These are phyloP conservation scores for Ceratocystiopsis brevicomis DNA, from an alignment of 2,329 filamentous ascomycete genomes.

Conservation along the genomic window DNA sequence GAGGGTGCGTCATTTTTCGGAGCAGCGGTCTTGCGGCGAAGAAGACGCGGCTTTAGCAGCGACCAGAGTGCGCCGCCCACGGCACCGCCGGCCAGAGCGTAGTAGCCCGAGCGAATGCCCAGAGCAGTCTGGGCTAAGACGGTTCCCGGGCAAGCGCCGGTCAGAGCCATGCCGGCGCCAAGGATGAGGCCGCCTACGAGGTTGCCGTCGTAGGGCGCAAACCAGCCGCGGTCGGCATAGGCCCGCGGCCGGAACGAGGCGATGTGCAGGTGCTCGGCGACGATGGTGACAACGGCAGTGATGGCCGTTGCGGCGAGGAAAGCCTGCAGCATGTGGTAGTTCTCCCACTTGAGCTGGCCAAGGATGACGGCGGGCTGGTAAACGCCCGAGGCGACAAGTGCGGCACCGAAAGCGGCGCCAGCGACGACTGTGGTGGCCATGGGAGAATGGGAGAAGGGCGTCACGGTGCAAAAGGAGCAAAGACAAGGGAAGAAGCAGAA, in stretches of 20 bases:
- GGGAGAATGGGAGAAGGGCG: background rate
- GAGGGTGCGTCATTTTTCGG: background rate
- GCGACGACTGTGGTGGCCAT: conserved; percentile 20
- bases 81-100: conserved; percentile 33
- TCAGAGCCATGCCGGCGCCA: conserved; percentile 46
- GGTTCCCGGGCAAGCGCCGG: conserved; percentile 47
- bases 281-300: conserved; percentile 31
- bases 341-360: conserved; percentile 37
- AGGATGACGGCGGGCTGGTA: conserved; percentile 40
- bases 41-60: conserved; percentile 18
- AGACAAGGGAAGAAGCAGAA: background rate
- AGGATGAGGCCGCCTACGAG: conserved; percentile 42
- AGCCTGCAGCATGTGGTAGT: conserved; percentile 47
- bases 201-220: conserved; percentile 42
- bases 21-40: background rate
- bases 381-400: conserved; percentile 40
- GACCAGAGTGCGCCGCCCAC: conserved; percentile 36
- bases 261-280: conserved; percentile 24
- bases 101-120: conserved; percentile 30
- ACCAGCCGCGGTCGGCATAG: conserved; percentile 32
- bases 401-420: conserved; percentile 42
- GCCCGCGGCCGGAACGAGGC: conserved; percentile 26
- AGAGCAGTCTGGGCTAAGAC: conserved; percentile 40
- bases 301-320: conserved; percentile 44
- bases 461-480: background rate